Evolutionary conservation across 2,329 filamentous ascomycete species (phyloP).

Genomic region (Penicillium sp.): DNA sequence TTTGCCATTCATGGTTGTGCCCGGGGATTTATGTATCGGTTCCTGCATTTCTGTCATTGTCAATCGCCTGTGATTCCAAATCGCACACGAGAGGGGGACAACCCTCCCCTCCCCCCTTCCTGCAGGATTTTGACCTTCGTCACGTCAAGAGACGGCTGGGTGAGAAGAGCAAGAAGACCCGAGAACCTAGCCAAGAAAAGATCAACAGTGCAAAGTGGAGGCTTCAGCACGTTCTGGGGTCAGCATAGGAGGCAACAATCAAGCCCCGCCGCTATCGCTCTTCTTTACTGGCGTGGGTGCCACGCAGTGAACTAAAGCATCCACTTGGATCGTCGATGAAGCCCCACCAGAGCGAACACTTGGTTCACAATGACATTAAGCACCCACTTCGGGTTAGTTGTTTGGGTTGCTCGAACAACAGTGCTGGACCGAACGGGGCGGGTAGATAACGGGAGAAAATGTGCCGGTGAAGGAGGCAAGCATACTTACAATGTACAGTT

Average conservation of each 20-base stretch:
- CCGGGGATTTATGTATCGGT: slow-evolving; percentile 1
- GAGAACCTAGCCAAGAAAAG: slow-evolving; percentile 13
- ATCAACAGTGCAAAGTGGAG: slow-evolving; percentile 20
- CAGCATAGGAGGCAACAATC: slow-evolving; percentile 9
- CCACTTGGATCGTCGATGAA: slow-evolving; percentile 22
- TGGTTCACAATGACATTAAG: slow-evolving; percentile 6
- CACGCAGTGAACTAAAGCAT: not conserved
- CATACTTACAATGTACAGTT: too few species aligned
- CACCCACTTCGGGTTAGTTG: slow-evolving; percentile 11
- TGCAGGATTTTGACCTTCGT: slow-evolving; percentile 6
- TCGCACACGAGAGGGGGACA: not conserved
- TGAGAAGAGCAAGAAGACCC: not conserved
- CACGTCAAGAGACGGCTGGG: too few species aligned
- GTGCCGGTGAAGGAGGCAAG: not conserved
- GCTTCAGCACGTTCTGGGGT: slow-evolving; percentile 11
- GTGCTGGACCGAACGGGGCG: not conserved
- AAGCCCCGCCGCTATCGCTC: slow-evolving; percentile 12
- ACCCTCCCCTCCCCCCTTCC: not conserved
- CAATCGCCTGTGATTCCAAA: not conserved
- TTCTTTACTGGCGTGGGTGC: slow-evolving; percentile 7
- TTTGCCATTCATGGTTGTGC: not conserved
- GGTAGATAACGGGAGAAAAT: not conserved
- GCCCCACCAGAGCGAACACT: slow-evolving; percentile 17
- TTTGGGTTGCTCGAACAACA: slow-evolving; percentile 23
- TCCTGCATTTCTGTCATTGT: slow-evolving; percentile 1